Base-by-base conservation (phyloP, 108 stramenopile species). In the Cyclotella kingstonii region DNA sequence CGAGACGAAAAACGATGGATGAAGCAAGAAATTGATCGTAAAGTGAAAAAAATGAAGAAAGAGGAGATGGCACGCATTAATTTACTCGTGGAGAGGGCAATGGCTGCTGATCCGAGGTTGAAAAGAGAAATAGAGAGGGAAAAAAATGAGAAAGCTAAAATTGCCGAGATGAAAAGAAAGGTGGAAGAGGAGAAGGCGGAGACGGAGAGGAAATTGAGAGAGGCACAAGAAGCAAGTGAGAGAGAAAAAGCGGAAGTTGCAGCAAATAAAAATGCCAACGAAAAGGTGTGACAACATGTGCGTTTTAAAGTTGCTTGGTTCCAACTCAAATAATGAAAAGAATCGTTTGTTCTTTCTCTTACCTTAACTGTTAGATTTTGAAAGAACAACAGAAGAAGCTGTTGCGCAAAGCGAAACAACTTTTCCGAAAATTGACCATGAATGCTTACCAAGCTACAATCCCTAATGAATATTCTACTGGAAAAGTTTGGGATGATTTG, bases 1-100 rank as follows among this genome's bases (percentile, higher is more conserved):
- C 81, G 99, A 3, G 93, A 95, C 55, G 98, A 99, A 68, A 96
- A 97, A 60, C 72, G 99, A 28, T 98, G 95, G 95, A 95, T 96
- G 89, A 81, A 89, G 79, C 95, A 97, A 69, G 97, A 98, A 76
- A 96, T 98, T 64, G 96, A 95, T 46, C 75, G 84, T 11, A 76
- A 78, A 26, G 82, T 95, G 28, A 94, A 91, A 77, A 91, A 87
- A 45, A 68, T 95, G 68, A 99, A 98, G 73, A 85, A 73, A 62
- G 89, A 93, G 66, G 99, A 99, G 74, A 78, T 90, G 61, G 82
- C 90, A 44, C 84, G 99, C 3, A 83, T 99, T 47, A 84, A 75
- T 34, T 40, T 63, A 14, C 66, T 99, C n/a, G 96, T 99, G 10
- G 94, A 97, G 72, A 77, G 94, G 39, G 95, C 96, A 15, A 90